Evolutionary conservation across 2,329 filamentous ascomycete genomes (phyloP).

Genomic region (Neonectria neomacrospora): DNA sequence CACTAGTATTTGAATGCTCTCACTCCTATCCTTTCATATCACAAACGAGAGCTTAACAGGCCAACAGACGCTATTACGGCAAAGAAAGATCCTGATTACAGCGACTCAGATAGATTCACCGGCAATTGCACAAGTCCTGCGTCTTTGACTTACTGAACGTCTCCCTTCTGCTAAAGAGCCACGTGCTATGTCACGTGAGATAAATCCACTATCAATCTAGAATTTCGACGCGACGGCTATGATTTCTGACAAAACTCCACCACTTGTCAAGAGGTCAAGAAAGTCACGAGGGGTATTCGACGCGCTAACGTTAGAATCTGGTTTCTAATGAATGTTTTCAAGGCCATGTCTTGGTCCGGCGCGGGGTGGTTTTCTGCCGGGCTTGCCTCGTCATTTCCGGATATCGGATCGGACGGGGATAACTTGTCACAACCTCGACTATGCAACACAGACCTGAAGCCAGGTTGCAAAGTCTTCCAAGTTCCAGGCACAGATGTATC

Average conservation of each 20-base stretch:
- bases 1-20: neutral
- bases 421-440: conserved; percentile 51
- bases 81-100: too few species aligned
- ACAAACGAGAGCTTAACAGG: neutral
- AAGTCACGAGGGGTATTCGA: neutral
- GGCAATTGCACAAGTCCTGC: too few species aligned
- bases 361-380: conserved; percentile 65
- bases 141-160: too few species aligned
- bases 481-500: conserved; percentile 55
- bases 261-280: neutral
- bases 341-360: conserved; percentile 21
- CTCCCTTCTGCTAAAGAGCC: neutral
- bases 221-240: neutral
- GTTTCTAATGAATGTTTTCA: conserved; percentile 42
- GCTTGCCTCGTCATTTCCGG: conserved; percentile 64
- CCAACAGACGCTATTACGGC: neutral
- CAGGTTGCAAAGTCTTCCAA: conserved; percentile 69
- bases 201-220: neutral
- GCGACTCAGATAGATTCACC: too few species aligned
- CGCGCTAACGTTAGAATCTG: neutral
- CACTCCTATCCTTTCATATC: neutral
- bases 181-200: neutral
- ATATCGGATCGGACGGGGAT: conserved; percentile 56
- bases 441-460: conserved; percentile 55
- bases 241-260: neutral